Percentiles rank a stretch among this genome's conserved stretches.
Conservation (phyloP, 2,329 filamentous ascomycete genomes). For the Monosporascus sp. region DNA sequence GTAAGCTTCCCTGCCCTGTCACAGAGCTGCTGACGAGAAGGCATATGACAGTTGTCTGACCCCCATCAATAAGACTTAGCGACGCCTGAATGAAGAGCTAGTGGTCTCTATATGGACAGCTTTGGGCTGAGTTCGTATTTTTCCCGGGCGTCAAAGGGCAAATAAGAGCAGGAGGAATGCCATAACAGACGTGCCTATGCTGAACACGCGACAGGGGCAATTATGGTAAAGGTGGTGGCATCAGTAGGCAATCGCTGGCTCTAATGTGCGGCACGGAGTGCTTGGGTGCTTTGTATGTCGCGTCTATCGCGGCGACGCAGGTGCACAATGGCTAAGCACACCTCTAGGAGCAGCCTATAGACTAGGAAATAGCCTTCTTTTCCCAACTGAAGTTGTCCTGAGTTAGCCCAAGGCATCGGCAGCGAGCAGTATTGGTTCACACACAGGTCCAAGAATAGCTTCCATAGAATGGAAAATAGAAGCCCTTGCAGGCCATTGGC, state of each 20-base stretch:
- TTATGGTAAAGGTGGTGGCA: neutral
- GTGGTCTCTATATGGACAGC: too few relatives aligned
- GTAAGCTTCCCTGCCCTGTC: too few relatives aligned
- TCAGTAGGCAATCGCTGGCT: too few relatives aligned
- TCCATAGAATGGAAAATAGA: conserved; percentile 44
- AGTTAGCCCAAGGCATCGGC: neutral
- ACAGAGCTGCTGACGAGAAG: too few relatives aligned
- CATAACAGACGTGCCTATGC: too few relatives aligned
- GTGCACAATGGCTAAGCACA: neutral
- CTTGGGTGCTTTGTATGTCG: neutral
- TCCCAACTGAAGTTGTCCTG: neutral
- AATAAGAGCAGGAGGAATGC: too few relatives aligned
- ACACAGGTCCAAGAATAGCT: conserved; percentile 42
- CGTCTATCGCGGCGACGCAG: neutral
- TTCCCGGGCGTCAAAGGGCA: too few relatives aligned
- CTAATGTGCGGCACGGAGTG: neutral
- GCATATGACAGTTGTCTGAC: too few relatives aligned
- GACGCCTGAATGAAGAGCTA: too few relatives aligned
- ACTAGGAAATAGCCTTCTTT: neutral
- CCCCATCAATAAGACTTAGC: too few relatives aligned
- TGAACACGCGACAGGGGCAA: neutral
- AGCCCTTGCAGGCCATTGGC: conserved; percentile 43
- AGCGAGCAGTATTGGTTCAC: conserved; percentile 15
- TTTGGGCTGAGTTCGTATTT: too few relatives aligned
- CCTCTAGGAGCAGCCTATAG: neutral